Evolutionary conservation across 495 filamentous ascomycete genomes (phyloP), one percentile per base, ranked within the genome.

Genomic region (Penicillium pancosmium): DNA sequence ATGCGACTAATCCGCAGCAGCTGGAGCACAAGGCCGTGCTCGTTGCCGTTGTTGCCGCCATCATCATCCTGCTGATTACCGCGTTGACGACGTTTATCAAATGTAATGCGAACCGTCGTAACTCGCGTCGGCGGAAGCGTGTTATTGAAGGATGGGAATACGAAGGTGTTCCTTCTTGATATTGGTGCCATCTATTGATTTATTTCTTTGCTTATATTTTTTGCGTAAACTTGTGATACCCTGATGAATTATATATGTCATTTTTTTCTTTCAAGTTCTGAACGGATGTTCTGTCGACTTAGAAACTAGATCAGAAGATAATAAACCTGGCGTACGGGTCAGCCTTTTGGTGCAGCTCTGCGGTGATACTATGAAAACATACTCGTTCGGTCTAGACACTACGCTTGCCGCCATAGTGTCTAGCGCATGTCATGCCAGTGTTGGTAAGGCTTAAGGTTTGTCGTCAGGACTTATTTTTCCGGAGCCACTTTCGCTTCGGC

Each of bases 31-130:
- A 71, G 23, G 74, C 77, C 18, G 80, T 89, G 5, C 63, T 87
- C n/a, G 82, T 88, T 57, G 80, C 85, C 2, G 80, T 79, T 7
- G 76, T 88, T 40, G 84, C 85, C 9, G 79, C 78, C 1, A 79
- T 88, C 27, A 78, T 88, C 2, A 82, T 88, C 11, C 76, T 81
- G 47, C 71, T 87, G 27, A 72, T 87, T 34, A 76, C 83, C 2
- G 81, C 77, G 7, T 68, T 88, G 73, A 87, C 84, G 1, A 50
- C 87, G 13, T 86, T 88, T 61, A 79, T 86, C 49, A 88, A 88
- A 62, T 86, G 83, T 60, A 86, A 84, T 51, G 77, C 82, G 25
- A 87, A 87, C 65, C 65, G 85, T 23, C 71, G 81, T 27, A 80
- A 74, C 43, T 79, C 75, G 31, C 74, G 78, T 49, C 75, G 80